A percentile compares a stretch with the other conserved stretches of the same genome.
Evolutionary conservation across 257 asterid genomes (phyloP).

Genomic region (Salvia splendens): DNA sequence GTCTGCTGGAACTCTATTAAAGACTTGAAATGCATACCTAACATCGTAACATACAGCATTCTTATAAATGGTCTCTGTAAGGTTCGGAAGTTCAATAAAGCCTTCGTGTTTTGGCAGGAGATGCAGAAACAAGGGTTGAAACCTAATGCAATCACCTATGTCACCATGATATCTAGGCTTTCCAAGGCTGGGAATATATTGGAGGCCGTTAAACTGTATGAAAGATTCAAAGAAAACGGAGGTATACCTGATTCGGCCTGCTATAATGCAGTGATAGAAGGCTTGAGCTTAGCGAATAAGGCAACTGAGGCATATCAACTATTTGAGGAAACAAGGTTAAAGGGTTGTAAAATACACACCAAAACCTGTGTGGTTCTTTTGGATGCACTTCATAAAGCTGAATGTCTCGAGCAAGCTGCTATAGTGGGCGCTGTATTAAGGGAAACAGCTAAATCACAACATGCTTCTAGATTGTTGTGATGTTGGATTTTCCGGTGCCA

Average conservation of each 20-base stretch:
- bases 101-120: slow-evolving; percentile 97
- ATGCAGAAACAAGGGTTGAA: slow-evolving; percentile 88
- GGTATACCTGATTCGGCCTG: slow-evolving; percentile 93
- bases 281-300: slow-evolving; percentile 71
- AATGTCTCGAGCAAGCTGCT: slow-evolving; percentile 92
- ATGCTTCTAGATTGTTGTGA: slow-evolving; percentile 72
- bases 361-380: slow-evolving; percentile 85
- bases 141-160: slow-evolving; percentile 71
- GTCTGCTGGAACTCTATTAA: slow-evolving; percentile 93
- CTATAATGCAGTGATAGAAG: slow-evolving; percentile 86
- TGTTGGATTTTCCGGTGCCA: slow-evolving; percentile 1
- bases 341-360: slow-evolving; percentile 72
- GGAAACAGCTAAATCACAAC: slow-evolving; percentile 89
- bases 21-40: slow-evolving; percentile 73
- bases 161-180: slow-evolving; percentile 93
- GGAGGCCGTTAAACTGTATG: slow-evolving; percentile 74
- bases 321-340: slow-evolving; percentile 81
- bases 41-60: slow-evolving; percentile 64
- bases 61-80: slow-evolving; percentile 83
- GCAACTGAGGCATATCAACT: slow-evolving; percentile 78
- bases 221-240: slow-evolving; percentile 71
- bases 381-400: slow-evolving; percentile 91
- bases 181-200: slow-evolving; percentile 86
- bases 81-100: slow-evolving; percentile 88
- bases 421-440: slow-evolving; percentile 87